Evolutionary conservation across 2,329 filamentous ascomycete species (phyloP), one percentile per base, ranked within the genome.

Genomic region (Penicillium sp.): DNA sequence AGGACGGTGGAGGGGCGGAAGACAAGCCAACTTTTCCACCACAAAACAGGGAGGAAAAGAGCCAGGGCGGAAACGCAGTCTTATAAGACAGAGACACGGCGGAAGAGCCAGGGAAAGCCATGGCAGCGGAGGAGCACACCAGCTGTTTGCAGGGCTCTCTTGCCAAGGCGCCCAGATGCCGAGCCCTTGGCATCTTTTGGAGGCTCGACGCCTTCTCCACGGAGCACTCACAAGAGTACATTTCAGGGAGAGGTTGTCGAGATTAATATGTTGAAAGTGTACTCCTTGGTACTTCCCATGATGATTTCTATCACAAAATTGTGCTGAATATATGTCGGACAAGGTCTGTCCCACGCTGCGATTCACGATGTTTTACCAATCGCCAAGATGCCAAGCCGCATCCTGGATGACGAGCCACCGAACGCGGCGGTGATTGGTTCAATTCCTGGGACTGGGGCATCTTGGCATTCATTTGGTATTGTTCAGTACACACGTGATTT

Each of bases 91-190:
- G 54, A 58, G 44, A 51, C 29, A 48, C 54, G 51, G 61, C 62
- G 56, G 64, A 62, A 58, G 49, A 42, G 52, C 57, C 57, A 62
- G 60, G 56, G 50, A 63, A 58, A 52, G 55, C 64, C 59, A 61
- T 61, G 58, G 56, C 54, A 62, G 62, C 63, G 61, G 63, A 62
- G 55, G 61, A 62, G 44, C 43, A 54, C 52, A 55, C 48, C 48
- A 56, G 51, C 62, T 64, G 60, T 60, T 64, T 58, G 55, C 60
- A 63, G 51, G n/a, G 52, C 48, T 54, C 59, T 60, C 60, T 58
- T 55, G 61, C 63, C 65, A 65, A 64, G 64, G 29, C 56, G 67
- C 67, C 66, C 61, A 69, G 67, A 62, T 64, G 67, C 67, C 67
- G 59, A 69, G 66, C 56, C 60, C 67, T 69, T 68, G 67, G 67